A percentile compares a stretch with the other conserved stretches of the same genome.
Conservation (phyloP, 306 rosid genomes). For the Erythrophleum fordii region DNA sequence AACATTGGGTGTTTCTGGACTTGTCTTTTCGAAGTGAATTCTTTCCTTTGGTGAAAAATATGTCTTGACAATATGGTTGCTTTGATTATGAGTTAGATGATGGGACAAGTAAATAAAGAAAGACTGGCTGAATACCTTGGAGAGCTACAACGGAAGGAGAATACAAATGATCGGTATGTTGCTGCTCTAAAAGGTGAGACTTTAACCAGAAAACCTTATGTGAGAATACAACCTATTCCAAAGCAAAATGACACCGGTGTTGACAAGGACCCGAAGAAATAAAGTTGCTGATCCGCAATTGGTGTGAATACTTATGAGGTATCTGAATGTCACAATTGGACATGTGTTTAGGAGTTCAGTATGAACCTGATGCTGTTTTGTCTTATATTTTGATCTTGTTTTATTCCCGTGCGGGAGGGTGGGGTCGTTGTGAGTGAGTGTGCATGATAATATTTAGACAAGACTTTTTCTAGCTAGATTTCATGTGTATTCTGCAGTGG, state of each 20-base stretch:
- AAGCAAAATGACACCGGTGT: slow-evolving; percentile 39
- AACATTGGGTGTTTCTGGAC: background rate
- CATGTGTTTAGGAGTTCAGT: background rate
- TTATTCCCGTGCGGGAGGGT: slow-evolving; percentile 11
- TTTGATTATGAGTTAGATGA: slow-evolving; percentile 60
- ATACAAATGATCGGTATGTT: slow-evolving; percentile 88
- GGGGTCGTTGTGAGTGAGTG: background rate
- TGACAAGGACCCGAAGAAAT: slow-evolving; percentile 54
- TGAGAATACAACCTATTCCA: slow-evolving; percentile 80
- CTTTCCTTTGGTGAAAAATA: slow-evolving; percentile 1
- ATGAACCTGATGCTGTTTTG: slow-evolving; percentile 8
- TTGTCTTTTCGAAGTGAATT: slow-evolving; percentile 11
- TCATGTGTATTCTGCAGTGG: slow-evolving; percentile 12
- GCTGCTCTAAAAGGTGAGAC: slow-evolving; percentile 90
- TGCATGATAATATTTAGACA: background rate
- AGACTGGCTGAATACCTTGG: slow-evolving; percentile 85
- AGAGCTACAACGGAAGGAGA: slow-evolving; percentile 84
- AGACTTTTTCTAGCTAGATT: background rate
- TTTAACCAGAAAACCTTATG: slow-evolving; percentile 81
- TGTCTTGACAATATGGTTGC: slow-evolving; percentile 14
- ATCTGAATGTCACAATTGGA: background rate
- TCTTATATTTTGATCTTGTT: background rate
- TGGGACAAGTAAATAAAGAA: slow-evolving; percentile 81
- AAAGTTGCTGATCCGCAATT: slow-evolving; percentile 24
- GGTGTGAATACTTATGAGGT: slow-evolving; percentile 24